These are phyloP conservation scores for Pulveroboletus sp. DNA, from an alignment of 768 basidiomycete genomes.

Conservation along the genomic window DNA sequence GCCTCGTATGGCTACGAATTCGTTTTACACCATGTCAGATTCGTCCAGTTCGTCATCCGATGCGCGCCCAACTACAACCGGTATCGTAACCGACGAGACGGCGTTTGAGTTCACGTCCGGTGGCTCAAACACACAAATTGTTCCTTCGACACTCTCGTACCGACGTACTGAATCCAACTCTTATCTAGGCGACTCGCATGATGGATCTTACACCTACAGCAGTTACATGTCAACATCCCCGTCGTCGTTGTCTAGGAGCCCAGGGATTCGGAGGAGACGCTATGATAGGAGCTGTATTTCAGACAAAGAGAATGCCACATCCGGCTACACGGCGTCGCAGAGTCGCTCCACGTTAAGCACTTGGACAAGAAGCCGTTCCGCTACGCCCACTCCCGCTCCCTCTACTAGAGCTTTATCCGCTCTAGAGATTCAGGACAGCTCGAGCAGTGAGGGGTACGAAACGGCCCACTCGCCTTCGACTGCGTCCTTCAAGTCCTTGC, in stretches of 20 bases:
- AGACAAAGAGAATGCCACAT: slow-evolving; percentile 56
- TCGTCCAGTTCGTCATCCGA: slow-evolving; percentile 33
- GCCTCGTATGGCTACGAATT: slow-evolving; percentile 24
- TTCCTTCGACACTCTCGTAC: slow-evolving; percentile 51
- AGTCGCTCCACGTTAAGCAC: slow-evolving; percentile 33
- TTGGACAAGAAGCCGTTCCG: slow-evolving; percentile 33
- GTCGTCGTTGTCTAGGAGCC: slow-evolving; percentile 54
- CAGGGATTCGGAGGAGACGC: slow-evolving; percentile 54
- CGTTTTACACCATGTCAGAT: slow-evolving; percentile 34
- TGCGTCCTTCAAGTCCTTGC: slow-evolving; percentile 55
- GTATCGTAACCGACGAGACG: slow-evolving; percentile 38
- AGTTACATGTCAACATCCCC: slow-evolving; percentile 42
- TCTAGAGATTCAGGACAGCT: slow-evolving; percentile 30
- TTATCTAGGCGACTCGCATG: slow-evolving; percentile 55
- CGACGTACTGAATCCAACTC: slow-evolving; percentile 54
- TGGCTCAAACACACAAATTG: slow-evolving; percentile 41
- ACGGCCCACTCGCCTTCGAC: slow-evolving; percentile 42
- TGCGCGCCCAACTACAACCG: slow-evolving; percentile 27
- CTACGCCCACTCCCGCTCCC: slow-evolving; percentile 31
- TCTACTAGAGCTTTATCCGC: slow-evolving; percentile 28
- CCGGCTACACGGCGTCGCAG: slow-evolving; percentile 33
- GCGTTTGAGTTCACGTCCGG: slow-evolving; percentile 37
- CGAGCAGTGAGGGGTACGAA: slow-evolving; percentile 53
- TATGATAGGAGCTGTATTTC: slow-evolving; percentile 40
- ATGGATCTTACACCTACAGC: slow-evolving; percentile 33